Percentiles rank a stretch among this genome's conserved stretches.
Evolutionary conservation across 1,139 yeast genomes (phyloP).

Genomic region (Cylindricascospora bacillispora): DNA sequence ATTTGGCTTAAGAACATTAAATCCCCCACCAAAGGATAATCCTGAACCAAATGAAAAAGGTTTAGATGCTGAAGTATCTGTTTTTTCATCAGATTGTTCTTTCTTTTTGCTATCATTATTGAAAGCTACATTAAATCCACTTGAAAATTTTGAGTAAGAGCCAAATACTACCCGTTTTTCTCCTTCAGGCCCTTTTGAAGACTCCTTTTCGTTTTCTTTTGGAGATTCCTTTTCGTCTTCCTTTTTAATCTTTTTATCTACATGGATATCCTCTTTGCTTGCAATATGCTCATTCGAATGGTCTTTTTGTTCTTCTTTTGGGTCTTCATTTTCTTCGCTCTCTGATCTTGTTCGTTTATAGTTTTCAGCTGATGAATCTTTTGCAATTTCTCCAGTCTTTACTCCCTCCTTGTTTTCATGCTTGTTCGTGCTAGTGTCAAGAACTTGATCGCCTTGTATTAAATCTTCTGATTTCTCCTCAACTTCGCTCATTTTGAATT

Average conservation of each 20-base stretch:
- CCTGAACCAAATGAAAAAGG: conserved; percentile 23
- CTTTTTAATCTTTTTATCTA: conserved; percentile 31
- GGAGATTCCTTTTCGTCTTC: conserved; percentile 3
- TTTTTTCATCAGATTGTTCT: not conserved
- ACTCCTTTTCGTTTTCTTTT: conserved; percentile 9
- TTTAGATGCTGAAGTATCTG: conserved; percentile 5
- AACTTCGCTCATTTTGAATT: no score
- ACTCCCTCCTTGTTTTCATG: no score
- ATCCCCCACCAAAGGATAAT: conserved; percentile 24
- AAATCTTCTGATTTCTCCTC: no score
- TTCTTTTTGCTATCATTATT: not conserved
- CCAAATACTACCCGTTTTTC: conserved; percentile 1
- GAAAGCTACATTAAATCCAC: not conserved
- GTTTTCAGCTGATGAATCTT: no score
- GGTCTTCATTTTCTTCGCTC: no score
- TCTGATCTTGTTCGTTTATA: no score
- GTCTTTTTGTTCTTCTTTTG: no score
- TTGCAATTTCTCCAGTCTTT: no score
- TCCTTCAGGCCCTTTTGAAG: conserved; percentile 3
- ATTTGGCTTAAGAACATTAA: conserved; percentile 20
- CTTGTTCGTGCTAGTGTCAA: no score
- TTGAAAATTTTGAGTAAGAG: not conserved
- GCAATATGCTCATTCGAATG: no score
- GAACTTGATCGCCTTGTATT: no score
- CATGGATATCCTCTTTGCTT: no score